phyloP scores from a whole-genome alignment of 306 rosid genomes.

The barrel medic (Medicago truncatula) region MtrunA17r5.0-ANR NC_053044.1:11062001-11062500 shows the following conservation, averaged over 20 bases:
- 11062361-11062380: background rate
- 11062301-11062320: background rate
- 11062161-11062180: background rate
- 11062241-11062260: background rate
- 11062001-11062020: constrained; percentile 64
- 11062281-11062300: background rate
- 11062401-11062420: constrained; percentile 92
- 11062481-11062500: background rate
- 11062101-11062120: background rate
- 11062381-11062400: constrained; percentile 85
- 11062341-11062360: background rate
- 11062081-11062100: constrained; percentile 5
- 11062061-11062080: constrained; percentile 27
- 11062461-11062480: constrained; percentile 63
- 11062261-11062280: background rate
- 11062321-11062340: background rate
- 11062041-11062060: constrained; percentile 82
- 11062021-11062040: constrained; percentile 76
- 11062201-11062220: background rate
- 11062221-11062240: background rate
- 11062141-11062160: background rate
- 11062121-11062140: background rate
- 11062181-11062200: background rate
- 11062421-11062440: constrained; percentile 95
- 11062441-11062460: constrained; percentile 81